A percentile compares a stretch with the other conserved stretches of the same genome.
Conservation (phyloP, 768 basidiomycete species). For the Cyclocybe aegerita region DNA sequence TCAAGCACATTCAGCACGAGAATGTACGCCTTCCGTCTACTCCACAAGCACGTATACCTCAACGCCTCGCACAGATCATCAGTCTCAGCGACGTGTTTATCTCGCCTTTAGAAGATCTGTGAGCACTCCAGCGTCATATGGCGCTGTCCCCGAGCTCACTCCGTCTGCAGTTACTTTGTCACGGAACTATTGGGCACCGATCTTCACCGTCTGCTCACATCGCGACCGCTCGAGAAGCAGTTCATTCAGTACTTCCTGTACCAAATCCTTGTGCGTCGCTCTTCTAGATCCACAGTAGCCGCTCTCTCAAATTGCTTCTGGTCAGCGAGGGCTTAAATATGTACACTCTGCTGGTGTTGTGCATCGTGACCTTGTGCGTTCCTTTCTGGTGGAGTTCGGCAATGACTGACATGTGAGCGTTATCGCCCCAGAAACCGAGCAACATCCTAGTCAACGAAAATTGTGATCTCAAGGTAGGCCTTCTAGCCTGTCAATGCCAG, state of each 20-base stretch:
- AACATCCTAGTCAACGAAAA: constrained; percentile 99
- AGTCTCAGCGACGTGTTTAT: constrained; percentile 99
- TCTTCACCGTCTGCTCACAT: constrained; percentile 94
- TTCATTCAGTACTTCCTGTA: constrained; percentile 99
- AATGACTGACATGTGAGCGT: background rate
- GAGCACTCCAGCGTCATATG: constrained; percentile 26
- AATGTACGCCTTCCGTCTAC: constrained; percentile 57
- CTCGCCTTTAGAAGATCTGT: constrained; percentile 98
- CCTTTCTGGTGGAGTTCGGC: background rate
- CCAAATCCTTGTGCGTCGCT: constrained; percentile 82
- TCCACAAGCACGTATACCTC: background rate
- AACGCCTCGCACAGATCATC: constrained; percentile 70
- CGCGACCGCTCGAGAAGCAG: constrained; percentile 96
- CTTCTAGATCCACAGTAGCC: background rate
- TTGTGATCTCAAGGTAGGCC: constrained; percentile 90
- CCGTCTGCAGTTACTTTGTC: constrained; percentile 83
- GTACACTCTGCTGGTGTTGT: constrained; percentile 99
- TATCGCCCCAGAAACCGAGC: constrained; percentile 79
- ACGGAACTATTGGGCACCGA: constrained; percentile 98
- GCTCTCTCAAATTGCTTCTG: constrained; percentile 3
- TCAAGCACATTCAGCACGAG: constrained; percentile 98
- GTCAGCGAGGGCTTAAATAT: constrained; percentile 94
- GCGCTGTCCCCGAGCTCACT: constrained; percentile 2
- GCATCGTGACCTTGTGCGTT: constrained; percentile 87
- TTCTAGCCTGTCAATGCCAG: background rate